Conservation (phyloP, 2,329 filamentous ascomycete genomes). For the Botrytis medusae region DNA sequence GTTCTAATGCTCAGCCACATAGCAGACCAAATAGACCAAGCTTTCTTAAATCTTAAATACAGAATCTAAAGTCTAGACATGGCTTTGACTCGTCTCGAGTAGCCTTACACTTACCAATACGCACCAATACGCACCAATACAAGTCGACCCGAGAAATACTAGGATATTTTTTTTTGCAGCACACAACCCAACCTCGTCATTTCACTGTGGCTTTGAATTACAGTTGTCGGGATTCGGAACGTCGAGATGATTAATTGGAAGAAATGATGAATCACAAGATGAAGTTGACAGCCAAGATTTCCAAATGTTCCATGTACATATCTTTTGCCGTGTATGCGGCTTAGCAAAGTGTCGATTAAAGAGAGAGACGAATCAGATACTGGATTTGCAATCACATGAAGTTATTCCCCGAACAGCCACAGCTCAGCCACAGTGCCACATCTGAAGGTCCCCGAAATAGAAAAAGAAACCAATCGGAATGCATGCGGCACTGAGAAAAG, state of each 20-base stretch:
- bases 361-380: background rate
- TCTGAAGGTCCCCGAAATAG: background rate
- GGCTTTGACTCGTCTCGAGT: constrained; percentile 6
- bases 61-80: background rate
- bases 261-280: background rate
- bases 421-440: background rate
- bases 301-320: background rate
- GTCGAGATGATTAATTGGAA: background rate
- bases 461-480: background rate
- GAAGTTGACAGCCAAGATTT: background rate
- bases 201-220: background rate
- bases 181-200: constrained; percentile 10
- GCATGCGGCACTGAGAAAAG: background rate
- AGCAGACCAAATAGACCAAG: background rate
- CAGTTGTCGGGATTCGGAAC: background rate
- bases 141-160: background rate
- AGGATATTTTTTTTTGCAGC: background rate
- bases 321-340: background rate
- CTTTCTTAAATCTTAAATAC: background rate
- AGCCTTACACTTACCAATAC: background rate
- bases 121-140: background rate
- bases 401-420: background rate
- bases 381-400: background rate
- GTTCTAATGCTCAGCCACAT: background rate
- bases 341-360: constrained; percentile 4